These are phyloP conservation scores for Pterula multifida DNA, from an alignment of 1,284 basidiomycete genomes.

Conservation along the genomic window DNA sequence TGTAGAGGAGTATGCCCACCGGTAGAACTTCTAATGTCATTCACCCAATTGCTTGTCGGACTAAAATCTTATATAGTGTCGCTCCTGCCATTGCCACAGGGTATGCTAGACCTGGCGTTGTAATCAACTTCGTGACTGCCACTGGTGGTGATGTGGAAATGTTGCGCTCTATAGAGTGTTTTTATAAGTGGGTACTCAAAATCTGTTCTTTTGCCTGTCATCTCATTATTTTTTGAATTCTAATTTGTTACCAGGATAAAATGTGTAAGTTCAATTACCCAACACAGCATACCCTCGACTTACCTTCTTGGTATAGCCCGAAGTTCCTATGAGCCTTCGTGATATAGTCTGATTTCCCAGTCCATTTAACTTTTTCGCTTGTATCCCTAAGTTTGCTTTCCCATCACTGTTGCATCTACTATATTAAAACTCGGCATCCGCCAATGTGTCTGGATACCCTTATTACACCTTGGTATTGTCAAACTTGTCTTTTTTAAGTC, in stretches of 20 bases:
- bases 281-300: too few relatives aligned
- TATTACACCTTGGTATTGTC: slow-evolving; percentile 7
- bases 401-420: slow-evolving; percentile 20
- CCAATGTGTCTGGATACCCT: slow-evolving; percentile 5
- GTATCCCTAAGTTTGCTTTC: slow-evolving; percentile 9
- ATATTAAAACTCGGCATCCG: slow-evolving; percentile 24
- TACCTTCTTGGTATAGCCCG: slow-evolving; percentile 40
- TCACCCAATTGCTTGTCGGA: background rate
- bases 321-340: slow-evolving; percentile 78
- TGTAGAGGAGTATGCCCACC: slow-evolving; percentile 92
- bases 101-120: slow-evolving; percentile 75
- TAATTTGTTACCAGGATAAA: slow-evolving; percentile 49
- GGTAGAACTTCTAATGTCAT: slow-evolving; percentile 31
- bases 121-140: slow-evolving; percentile 93
- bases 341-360: slow-evolving; percentile 58
- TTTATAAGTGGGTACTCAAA: slow-evolving; percentile 62
- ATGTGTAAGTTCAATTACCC: slow-evolving; percentile 68
- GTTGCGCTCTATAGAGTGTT: slow-evolving; percentile 94
- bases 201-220: slow-evolving; percentile 10
- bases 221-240: slow-evolving; percentile 9
- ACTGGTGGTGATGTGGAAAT: slow-evolving; percentile 96
- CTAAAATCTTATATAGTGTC: slow-evolving; percentile 32
- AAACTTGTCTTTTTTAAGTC: slow-evolving; percentile 59
- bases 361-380: slow-evolving; percentile 19
- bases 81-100: slow-evolving; percentile 72